Evolutionary conservation across 345 rosid species (phyloP).

Genomic region (Theobroma cacao): DNA sequence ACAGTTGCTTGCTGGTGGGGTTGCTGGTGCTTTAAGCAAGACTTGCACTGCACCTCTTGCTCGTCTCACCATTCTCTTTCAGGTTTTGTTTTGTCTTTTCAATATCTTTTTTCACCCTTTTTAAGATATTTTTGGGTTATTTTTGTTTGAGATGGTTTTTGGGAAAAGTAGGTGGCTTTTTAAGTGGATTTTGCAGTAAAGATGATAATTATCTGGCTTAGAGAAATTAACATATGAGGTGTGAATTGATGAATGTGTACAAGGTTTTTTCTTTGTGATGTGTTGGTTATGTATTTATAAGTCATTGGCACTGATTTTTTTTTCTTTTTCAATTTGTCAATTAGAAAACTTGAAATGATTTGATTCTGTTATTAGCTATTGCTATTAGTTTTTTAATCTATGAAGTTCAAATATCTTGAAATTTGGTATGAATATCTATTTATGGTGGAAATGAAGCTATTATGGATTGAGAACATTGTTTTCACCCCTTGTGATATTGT

Average conservation of each 20-base stretch:
- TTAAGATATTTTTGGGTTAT: background rate
- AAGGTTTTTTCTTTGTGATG: background rate
- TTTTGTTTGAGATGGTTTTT: background rate
- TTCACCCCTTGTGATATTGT: background rate
- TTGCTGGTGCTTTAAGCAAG: constrained; percentile 94
- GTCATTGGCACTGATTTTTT: too few relatives aligned
- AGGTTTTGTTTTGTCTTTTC: constrained; percentile 47
- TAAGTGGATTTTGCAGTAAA: background rate
- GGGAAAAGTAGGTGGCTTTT: background rate
- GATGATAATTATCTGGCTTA: background rate
- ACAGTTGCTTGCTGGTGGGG: constrained; percentile 89
- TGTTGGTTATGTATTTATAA: background rate
- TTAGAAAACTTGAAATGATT: background rate
- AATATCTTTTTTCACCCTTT: background rate
- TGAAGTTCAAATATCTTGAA: background rate
- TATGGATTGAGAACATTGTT: background rate
- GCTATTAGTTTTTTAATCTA: background rate
- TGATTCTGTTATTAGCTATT: background rate
- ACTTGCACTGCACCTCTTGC: constrained; percentile 98
- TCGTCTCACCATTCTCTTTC: constrained; percentile 94
- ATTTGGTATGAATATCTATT: background rate
- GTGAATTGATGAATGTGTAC: background rate
- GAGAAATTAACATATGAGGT: background rate
- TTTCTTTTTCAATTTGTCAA: too few relatives aligned
- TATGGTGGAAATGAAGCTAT: background rate